Evolutionary conservation across 2,329 filamentous ascomycete genomes (phyloP).

Genomic region (Ophiostoma angusticollis): DNA sequence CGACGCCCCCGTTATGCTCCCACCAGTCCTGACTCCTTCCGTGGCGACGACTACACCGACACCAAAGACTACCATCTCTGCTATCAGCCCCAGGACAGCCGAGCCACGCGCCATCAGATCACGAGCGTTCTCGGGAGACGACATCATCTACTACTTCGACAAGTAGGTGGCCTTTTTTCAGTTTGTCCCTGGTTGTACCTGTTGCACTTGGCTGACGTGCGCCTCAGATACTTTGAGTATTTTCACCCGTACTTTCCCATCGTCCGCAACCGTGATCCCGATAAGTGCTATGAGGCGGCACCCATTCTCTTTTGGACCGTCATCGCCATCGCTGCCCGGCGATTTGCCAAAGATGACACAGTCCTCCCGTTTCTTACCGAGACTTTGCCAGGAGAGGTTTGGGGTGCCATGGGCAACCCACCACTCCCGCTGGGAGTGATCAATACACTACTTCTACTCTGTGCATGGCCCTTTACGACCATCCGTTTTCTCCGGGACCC

Average conservation of each 20-base stretch:
- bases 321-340: constrained; percentile 35
- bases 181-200: no score
- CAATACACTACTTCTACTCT: constrained; percentile 38
- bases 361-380: constrained; percentile 33
- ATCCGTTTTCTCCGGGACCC: constrained; percentile 40
- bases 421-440: constrained; percentile 35
- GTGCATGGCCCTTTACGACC: constrained; percentile 38
- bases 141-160: constrained; percentile 43
- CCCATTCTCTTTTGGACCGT: constrained; percentile 43
- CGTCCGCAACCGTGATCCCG: constrained; percentile 34
- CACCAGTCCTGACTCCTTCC: constrained; percentile 12
- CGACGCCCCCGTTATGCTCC: constrained; percentile 12
- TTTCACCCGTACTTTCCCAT: constrained; percentile 42
- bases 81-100: constrained; percentile 6
- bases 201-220: no score
- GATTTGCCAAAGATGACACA: constrained; percentile 31
- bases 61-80: constrained; percentile 9
- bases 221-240: constrained; percentile 33
- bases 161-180: no score
- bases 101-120: constrained; percentile 33
- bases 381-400: constrained; percentile 33
- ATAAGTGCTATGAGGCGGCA: constrained; percentile 35
- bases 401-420: constrained; percentile 28
- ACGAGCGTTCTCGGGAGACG: constrained; percentile 36
- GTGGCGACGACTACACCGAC: constrained; percentile 13